Evolutionary conservation across 2,329 filamentous ascomycete species (phyloP).

Genomic region (Aureobasidium subglaciale): DNA sequence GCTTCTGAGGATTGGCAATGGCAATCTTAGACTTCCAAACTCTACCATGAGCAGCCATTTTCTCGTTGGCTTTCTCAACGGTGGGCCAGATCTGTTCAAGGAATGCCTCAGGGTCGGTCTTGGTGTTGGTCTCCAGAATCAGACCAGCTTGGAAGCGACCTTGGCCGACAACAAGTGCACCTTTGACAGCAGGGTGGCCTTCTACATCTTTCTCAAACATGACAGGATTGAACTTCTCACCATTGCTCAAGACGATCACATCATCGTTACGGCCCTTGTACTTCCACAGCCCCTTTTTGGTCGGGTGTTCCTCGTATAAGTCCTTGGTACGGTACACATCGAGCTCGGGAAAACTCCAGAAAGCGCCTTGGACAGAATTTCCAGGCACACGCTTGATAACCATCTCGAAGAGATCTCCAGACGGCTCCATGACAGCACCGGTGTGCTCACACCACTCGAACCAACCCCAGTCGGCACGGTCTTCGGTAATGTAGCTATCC

Average conservation of each 20-base stretch:
- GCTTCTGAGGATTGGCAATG: conserved; percentile 36
- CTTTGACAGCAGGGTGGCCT: conserved; percentile 24
- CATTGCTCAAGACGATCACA: conserved; percentile 26
- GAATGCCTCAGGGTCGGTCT: conserved; percentile 21
- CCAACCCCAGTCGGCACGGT: conserved; percentile 16
- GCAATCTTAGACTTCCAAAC: conserved; percentile 38
- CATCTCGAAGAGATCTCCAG: conserved; percentile 29
- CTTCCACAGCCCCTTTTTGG: conserved; percentile 23
- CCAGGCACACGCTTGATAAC: conserved; percentile 30
- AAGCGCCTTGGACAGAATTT: conserved; percentile 23
- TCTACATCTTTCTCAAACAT: conserved; percentile 22
- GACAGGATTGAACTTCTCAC: conserved; percentile 26
- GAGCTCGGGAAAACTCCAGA: conserved; percentile 27
- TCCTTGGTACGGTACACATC: conserved; percentile 26
- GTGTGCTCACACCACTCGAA: conserved; percentile 21
- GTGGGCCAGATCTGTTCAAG: conserved; percentile 41
- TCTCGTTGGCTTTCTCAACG: conserved; percentile 38
- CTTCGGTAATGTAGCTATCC: conserved; percentile 18
- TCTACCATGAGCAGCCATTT: conserved; percentile 35
- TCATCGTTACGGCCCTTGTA: conserved; percentile 27
- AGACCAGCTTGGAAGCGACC: conserved; percentile 26
- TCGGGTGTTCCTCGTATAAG: conserved; percentile 24
- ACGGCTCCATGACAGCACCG: conserved; percentile 15
- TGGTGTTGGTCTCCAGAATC: conserved; percentile 25
- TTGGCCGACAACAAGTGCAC: conserved; percentile 29